These are phyloP conservation scores for Athelia psychrophila DNA, from an alignment of 1,284 basidiomycete genomes.

Conservation along the genomic window DNA sequence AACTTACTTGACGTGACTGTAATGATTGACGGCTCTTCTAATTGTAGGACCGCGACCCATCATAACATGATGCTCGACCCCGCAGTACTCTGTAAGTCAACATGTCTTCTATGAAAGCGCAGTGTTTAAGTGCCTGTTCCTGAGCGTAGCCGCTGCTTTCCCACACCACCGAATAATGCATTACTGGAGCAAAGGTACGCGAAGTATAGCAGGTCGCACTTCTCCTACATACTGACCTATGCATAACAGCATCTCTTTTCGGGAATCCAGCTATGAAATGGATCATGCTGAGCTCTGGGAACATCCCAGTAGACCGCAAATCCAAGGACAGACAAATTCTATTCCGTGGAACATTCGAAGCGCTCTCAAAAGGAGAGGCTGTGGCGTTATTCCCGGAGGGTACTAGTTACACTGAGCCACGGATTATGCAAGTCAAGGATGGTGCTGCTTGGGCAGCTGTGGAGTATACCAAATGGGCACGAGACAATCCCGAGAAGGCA, in stretches of 20 bases:
- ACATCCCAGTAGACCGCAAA: conserved; percentile 94
- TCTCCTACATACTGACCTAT: neutral
- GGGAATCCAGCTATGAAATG: conserved; percentile 70
- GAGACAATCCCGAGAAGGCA: conserved; percentile 45
- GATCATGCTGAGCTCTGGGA: conserved; percentile 86
- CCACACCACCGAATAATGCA: conserved; percentile 80
- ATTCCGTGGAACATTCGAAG: conserved; percentile 90
- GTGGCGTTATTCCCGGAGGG: conserved; percentile 97
- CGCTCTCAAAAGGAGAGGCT: conserved; percentile 72
- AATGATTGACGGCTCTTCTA: no score
- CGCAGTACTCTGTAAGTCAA: conserved; percentile 67
- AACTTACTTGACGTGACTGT: no score
- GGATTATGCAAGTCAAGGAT: conserved; percentile 92
- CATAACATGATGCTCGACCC: conserved; percentile 94
- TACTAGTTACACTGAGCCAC: conserved; percentile 86
- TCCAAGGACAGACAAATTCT: conserved; percentile 86
- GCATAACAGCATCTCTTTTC: conserved; percentile 68
- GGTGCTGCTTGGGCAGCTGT: conserved; percentile 95
- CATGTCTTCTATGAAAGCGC: conserved; percentile 5
- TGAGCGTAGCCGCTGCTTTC: conserved; percentile 63
- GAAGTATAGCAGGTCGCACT: conserved; percentile 9
- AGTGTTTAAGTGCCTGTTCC: neutral
- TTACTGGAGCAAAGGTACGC: conserved; percentile 87
- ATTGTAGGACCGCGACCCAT: conserved; percentile 75
- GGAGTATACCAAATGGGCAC: conserved; percentile 84